Conservation (phyloP, 306 rosid species). For the Pyrus pyrifolia region DNA sequence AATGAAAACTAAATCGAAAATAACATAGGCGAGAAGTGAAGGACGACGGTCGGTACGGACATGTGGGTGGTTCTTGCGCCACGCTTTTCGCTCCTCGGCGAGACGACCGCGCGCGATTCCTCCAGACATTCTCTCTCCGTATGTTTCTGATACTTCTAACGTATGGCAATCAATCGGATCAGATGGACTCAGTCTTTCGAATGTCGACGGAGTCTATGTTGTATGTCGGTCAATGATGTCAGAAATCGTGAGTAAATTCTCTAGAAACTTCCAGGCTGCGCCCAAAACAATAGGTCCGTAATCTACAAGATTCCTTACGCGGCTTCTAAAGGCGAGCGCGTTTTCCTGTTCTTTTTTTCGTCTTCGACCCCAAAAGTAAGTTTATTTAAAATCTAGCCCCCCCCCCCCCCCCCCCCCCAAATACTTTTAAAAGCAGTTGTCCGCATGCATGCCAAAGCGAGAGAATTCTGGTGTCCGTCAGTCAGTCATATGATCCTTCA, state of each 20-base stretch:
- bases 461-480: too few relatives aligned
- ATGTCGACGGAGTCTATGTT: background rate
- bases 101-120: slow-evolving; percentile 91
- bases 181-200: too few relatives aligned
- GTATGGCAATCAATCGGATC: too few relatives aligned
- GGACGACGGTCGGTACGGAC: slow-evolving; percentile 30
- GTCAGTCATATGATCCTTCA: too few relatives aligned
- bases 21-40: background rate
- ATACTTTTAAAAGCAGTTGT: too few relatives aligned
- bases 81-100: slow-evolving; percentile 76
- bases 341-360: too few relatives aligned
- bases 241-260: background rate
- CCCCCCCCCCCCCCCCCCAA: too few relatives aligned
- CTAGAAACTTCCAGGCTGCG: background rate
- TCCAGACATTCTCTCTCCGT: slow-evolving; percentile 14
- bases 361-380: too few relatives aligned
- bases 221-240: background rate
- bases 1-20: background rate
- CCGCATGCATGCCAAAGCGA: too few relatives aligned
- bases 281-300: background rate
- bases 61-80: slow-evolving; percentile 96
- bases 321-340: background rate
- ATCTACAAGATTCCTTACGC: too few relatives aligned
- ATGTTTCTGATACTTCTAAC: background rate
- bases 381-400: too few relatives aligned